These are phyloP conservation scores for Syncephalastrum sp. DNA, from an alignment of 371 early-diverging fungal genomes.

Conservation along the genomic window DNA sequence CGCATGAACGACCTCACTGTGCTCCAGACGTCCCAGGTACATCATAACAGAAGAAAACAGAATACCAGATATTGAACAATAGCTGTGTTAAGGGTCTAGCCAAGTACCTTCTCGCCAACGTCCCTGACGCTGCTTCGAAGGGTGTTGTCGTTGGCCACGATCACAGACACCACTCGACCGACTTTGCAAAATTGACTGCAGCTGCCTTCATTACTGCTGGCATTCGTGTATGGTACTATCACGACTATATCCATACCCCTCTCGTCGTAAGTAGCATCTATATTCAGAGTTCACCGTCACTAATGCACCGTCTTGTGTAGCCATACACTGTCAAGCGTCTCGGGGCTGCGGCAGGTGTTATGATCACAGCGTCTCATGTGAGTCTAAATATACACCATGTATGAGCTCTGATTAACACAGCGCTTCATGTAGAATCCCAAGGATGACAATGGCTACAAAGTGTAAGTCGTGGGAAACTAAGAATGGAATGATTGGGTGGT, in stretches of 20 bases:
- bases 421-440: slow-evolving; percentile 77
- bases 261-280: slow-evolving; percentile 57
- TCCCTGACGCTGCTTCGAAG: slow-evolving; percentile 52
- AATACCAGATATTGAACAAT: not conserved
- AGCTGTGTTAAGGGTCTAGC: slow-evolving; percentile 51
- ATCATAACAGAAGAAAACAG: not conserved
- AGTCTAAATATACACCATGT: slow-evolving; percentile 10
- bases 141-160: slow-evolving; percentile 96
- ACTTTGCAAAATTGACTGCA: slow-evolving; percentile 86
- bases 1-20: slow-evolving; percentile 95
- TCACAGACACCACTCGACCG: slow-evolving; percentile 86
- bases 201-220: slow-evolving; percentile 82
- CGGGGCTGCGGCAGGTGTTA: slow-evolving; percentile 87
- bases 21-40: slow-evolving; percentile 83
- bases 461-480: slow-evolving; percentile 42
- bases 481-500: not conserved
- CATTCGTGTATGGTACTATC: slow-evolving; percentile 82
- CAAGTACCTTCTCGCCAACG: slow-evolving; percentile 53
- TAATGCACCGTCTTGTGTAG: slow-evolving; percentile 11
- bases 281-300: not conserved
- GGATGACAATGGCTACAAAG: slow-evolving; percentile 98
- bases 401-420: not conserved
- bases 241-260: slow-evolving; percentile 83
- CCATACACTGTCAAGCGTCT: slow-evolving; percentile 82
- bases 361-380: slow-evolving; percentile 97